phyloP scores from a whole-genome alignment of 805 yeast genomes.

The Ogataea naganishii region DNA sequence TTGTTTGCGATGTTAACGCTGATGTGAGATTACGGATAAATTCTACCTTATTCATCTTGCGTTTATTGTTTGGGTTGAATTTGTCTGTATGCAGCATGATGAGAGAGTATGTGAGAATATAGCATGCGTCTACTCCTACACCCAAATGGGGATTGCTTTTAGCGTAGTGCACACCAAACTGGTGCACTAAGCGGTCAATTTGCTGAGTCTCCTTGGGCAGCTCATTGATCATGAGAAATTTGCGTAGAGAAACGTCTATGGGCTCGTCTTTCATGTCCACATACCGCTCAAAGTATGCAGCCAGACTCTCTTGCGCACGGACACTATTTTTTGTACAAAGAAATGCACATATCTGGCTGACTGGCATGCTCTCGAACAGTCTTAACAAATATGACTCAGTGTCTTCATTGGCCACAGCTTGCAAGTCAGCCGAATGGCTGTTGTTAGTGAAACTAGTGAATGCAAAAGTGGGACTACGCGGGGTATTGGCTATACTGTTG shows the following conservation, averaged over 20 bases:
- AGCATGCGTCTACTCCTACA: conserved; percentile 41
- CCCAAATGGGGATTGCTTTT: conserved; percentile 30
- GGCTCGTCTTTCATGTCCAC: conserved; percentile 50
- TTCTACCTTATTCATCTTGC: conserved; percentile 58
- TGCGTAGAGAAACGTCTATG: conserved; percentile 56
- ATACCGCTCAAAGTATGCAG: conserved; percentile 20
- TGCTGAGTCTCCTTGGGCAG: conserved; percentile 71
- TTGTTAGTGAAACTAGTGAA: too few species aligned
- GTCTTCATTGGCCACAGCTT: conserved; percentile 3
- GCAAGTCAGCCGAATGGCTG: too few species aligned
- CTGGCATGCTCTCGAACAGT: conserved; percentile 17
- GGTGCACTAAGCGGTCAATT: conserved; percentile 57
- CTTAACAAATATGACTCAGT: conserved; percentile 19
- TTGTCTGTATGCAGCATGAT: conserved; percentile 69
- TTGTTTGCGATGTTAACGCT: conserved; percentile 13
- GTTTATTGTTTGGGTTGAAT: conserved; percentile 58
- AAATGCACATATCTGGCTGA: conserved; percentile 17
- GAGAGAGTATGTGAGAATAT: conserved; percentile 54
- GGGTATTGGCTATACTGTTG: too few species aligned
- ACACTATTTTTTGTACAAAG: conserved; percentile 22
- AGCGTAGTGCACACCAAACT: conserved; percentile 46
- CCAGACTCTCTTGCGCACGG: conserved; percentile 14
- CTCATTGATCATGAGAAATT: conserved; percentile 46
- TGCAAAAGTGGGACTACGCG: too few species aligned
- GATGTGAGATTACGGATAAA: conserved; percentile 35